Conservation (phyloP, 1,284 basidiomycete genomes). For the Sporisorium reilianum region DNA sequence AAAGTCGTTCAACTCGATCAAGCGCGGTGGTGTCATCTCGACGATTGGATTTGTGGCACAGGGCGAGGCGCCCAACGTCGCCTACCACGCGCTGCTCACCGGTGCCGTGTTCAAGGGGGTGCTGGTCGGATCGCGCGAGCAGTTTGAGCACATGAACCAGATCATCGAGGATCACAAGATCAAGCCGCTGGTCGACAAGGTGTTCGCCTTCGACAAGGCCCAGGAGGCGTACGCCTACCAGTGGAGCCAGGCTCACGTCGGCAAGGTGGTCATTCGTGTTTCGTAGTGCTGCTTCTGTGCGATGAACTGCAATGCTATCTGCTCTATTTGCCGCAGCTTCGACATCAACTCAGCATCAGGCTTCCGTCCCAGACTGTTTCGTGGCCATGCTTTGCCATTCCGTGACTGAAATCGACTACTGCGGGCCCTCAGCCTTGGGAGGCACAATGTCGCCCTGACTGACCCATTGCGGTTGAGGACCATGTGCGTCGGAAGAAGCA, state of each 20-base stretch:
- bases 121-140: conserved; percentile 68
- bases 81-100: conserved; percentile 30
- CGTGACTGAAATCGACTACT: conserved; percentile 2
- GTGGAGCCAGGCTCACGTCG: conserved; percentile 61
- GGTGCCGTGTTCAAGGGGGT: conserved; percentile 68
- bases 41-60: conserved; percentile 73
- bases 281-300: conserved; percentile 11
- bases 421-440: conserved; percentile 25
- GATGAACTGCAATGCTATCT: too few species aligned
- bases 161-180: conserved; percentile 71
- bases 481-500: conserved; percentile 1
- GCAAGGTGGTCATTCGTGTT: conserved; percentile 58
- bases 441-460: conserved; percentile 30
- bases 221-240: conserved; percentile 72
- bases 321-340: too few species aligned
- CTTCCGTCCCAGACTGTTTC: too few species aligned
- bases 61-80: conserved; percentile 43
- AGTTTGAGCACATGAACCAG: conserved; percentile 73
- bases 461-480: conserved; percentile 10
- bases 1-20: conserved; percentile 72
- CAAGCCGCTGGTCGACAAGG: conserved; percentile 73
- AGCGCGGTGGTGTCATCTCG: conserved; percentile 72
- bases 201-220: conserved; percentile 73
- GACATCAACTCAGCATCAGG: too few species aligned
- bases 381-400: background rate